A percentile compares a stretch with the other conserved stretches of the same genome.
phyloP scores from a whole-genome alignment of 345 rosid species.

The Eucalyptus fibrosa region DNA sequence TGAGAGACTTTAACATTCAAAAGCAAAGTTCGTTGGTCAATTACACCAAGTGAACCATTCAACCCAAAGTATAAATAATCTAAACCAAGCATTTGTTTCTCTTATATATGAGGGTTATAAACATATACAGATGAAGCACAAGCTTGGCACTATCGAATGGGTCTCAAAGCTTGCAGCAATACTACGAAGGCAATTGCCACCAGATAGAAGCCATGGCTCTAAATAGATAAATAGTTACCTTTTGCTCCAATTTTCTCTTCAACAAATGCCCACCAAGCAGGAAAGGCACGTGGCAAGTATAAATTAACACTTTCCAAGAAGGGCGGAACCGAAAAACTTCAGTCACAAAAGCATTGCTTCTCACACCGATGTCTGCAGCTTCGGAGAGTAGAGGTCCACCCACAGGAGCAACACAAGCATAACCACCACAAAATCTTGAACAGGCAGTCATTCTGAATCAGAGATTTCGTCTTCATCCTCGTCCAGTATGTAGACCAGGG shows the following conservation, averaged over 20 bases:
- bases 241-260: background rate
- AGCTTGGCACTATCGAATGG: background rate
- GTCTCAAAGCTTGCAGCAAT: background rate
- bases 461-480: background rate
- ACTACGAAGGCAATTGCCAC: background rate
- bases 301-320: background rate
- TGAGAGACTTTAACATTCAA: background rate
- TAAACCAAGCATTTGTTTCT: background rate
- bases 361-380: background rate
- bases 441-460: background rate
- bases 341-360: background rate
- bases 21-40: rapidly evolving
- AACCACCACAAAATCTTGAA: background rate
- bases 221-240: background rate
- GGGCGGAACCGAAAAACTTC: background rate
- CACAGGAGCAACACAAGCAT: background rate
- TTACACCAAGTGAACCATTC: background rate
- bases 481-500: background rate
- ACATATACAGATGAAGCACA: background rate
- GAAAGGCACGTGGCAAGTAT: background rate
- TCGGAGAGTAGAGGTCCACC: background rate
- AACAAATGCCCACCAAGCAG: background rate
- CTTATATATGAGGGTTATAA: background rate
- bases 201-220: background rate
- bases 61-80: background rate